Evolutionary conservation across 2,329 filamentous ascomycete species (phyloP), one percentile per base, ranked within the genome.

Genomic region (Colletotrichum spinosum): DNA sequence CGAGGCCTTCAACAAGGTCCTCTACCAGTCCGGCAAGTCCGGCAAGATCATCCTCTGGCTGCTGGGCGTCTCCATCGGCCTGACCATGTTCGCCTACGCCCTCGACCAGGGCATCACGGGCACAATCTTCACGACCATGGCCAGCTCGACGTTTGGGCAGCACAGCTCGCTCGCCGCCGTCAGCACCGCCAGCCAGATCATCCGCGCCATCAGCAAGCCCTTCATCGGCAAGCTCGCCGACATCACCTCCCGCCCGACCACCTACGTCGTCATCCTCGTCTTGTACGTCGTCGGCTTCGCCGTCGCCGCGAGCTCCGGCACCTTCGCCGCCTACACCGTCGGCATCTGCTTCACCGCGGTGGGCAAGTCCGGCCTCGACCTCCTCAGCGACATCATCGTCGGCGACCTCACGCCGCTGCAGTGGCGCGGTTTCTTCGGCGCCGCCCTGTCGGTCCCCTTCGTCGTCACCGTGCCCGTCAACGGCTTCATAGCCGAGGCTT

Each of bases 401-500:
- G 76, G 68, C 44, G 76, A 78, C 25, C 55, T 78, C 69, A 77
- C 76, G 4, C 75, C 76, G 2, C 69, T 78, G 6, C 65, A 78
- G 58, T 78, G 76, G 76, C 72, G 76, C 35, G 76, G 76, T 33
- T 78, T 78, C 72, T 77, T 77, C 61, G 65, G 73, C 13, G 73
- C 73, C 4, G 58, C 52, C 3, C 59, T 75, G 11, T 69, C 70
- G 3, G 11, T 73, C 0, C 73, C 73, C 1, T 75, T 75, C 62
- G 68, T 80, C 34, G 69, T 82, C 41, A 82, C 79, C 0, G 73
- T 77, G 0, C 77, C 76, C 17, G 67, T 81, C 68, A 79, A 79
- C 34, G 80, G 79, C 1, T 80, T 80, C 69, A 81, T 83, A 15
- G 74, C 74, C 4, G 75, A 80, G 6, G 76, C 68, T 15, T 79